phyloP scores from a whole-genome alignment of 2,329 filamentous ascomycete genomes.

The Neonectria ditissima region DNA sequence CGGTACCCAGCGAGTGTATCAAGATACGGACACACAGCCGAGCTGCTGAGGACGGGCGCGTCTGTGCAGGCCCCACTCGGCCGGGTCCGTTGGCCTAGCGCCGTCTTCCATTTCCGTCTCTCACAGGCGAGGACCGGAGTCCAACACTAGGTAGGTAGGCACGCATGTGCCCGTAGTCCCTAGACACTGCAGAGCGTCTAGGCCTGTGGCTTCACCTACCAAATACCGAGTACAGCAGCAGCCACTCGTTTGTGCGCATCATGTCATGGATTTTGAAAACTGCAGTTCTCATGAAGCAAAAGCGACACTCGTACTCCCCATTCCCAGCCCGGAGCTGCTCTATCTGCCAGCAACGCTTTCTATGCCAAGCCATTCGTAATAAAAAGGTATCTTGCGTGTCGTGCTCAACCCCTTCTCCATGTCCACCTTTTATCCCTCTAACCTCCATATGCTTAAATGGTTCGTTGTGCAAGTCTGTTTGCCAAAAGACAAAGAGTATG shows the following conservation, averaged over 20 bases:
- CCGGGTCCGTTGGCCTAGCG: constrained; percentile 15
- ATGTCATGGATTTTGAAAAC: background rate
- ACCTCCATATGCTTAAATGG: background rate
- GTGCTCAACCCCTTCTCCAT: background rate
- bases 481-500: constrained; percentile 8
- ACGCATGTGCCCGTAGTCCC: constrained; percentile 1
- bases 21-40: constrained; percentile 24
- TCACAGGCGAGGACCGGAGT: constrained; percentile 9
- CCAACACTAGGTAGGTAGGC: background rate
- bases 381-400: constrained; percentile 12
- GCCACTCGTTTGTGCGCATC: background rate
- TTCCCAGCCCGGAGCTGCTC: background rate
- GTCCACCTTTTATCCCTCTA: background rate
- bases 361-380: constrained; percentile 5
- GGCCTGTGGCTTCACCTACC: background rate
- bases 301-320: constrained; percentile 9
- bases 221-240: too few species aligned
- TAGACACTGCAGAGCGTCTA: background rate
- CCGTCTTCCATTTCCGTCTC: constrained; percentile 7
- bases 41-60: constrained; percentile 18
- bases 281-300: background rate
- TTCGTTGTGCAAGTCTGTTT: background rate
- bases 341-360: constrained; percentile 6
- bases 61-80: constrained; percentile 10
- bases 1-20: constrained; percentile 20